Evolutionary conservation across 768 basidiomycete genomes (phyloP), one percentile per base, ranked within the genome.

Genomic region (Leccinum ochraceum): DNA sequence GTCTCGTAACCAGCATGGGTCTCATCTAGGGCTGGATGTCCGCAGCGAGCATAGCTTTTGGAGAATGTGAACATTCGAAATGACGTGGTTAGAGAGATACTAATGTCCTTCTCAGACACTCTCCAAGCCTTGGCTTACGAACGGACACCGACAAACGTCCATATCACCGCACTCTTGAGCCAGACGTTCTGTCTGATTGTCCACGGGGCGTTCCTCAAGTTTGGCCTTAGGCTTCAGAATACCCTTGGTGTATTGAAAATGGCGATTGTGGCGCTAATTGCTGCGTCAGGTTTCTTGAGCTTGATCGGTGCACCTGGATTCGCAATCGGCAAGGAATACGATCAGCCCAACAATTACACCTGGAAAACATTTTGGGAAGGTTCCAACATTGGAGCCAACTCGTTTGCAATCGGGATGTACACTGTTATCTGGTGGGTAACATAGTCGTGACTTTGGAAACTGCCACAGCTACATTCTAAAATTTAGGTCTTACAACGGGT

Each of bases 401-500:
- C 85, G 1, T 83, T 89, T 66, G 82, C 85, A 0, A 82, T 76
- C 13, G 88, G 85, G 4, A 74, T 91, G 32, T 89, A 88, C 68
- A 86, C 80, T 62, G 86, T 90, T 48, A 86, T 88, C 24, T 91
- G 89, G 89, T 88, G 56, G 9, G 76, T 58, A 22, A 1, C 9
- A 28, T 14, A 6, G 1, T 28, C 3, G 13, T 30, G 5, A 5
- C 36, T 5, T 54, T 16, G 4, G 0, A 2, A 6, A 13, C 57
- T 6, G 44, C 36, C 37, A 7, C 24, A 3, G 9, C 52, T 56
- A 6, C 17, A 65, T 30, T 56, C 13, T 16, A 36, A 11, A 44
- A n/a, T n/a, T n/a, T 46, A 89, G 88, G 88, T 86, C 87, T 0
- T 89, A 85, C 67, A 79, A 82, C 52, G 90, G 90, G 0, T 92